phyloP scores from a whole-genome alignment of 208 protist species.

The Acanthamoeba sp. region DNA sequence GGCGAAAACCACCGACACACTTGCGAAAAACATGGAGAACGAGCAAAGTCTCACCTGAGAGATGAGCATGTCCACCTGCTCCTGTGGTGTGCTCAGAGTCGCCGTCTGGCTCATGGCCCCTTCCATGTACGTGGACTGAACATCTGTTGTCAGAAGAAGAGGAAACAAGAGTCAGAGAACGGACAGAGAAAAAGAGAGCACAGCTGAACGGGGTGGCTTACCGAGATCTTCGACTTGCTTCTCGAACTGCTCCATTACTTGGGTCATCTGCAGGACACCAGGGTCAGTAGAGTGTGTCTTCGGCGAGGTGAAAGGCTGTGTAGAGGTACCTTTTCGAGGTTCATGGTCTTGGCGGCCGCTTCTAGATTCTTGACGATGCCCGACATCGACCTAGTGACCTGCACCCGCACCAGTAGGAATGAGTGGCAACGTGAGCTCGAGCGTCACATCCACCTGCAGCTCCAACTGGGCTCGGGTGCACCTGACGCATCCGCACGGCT shows the following conservation, averaged over 20 bases:
- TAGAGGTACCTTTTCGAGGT: conserved; percentile 90
- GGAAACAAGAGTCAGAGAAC: not conserved
- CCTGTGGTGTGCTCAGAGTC: conserved; percentile 67
- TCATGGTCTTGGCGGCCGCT: conserved; percentile 95
- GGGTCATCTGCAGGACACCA: conserved; percentile 83
- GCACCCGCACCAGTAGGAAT: not conserved
- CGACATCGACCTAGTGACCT: conserved; percentile 96
- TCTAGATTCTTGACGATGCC: conserved; percentile 96
- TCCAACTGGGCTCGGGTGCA: too few relatives aligned
- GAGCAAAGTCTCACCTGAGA: not conserved
- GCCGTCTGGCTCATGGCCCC: conserved; percentile 66
- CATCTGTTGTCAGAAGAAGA: not conserved
- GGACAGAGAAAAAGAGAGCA: not conserved
- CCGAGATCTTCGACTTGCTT: conserved; percentile 98
- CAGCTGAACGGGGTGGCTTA: conserved; percentile 90
- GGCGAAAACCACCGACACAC: too few relatives aligned
- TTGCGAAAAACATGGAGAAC: too few relatives aligned
- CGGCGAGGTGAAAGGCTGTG: not conserved
- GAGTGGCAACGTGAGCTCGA: too few relatives aligned
- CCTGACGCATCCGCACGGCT: conserved; percentile 93
- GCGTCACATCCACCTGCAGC: too few relatives aligned
- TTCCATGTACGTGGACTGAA: conserved; percentile 72
- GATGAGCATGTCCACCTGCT: conserved; percentile 73
- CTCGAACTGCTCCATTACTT: conserved; percentile 98
- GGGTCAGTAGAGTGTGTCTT: not conserved